A percentile compares a stretch with the other conserved stretches of the same genome.
phyloP scores from a whole-genome alignment of 306 rosid genomes.

The Nissolia schottii region DNA sequence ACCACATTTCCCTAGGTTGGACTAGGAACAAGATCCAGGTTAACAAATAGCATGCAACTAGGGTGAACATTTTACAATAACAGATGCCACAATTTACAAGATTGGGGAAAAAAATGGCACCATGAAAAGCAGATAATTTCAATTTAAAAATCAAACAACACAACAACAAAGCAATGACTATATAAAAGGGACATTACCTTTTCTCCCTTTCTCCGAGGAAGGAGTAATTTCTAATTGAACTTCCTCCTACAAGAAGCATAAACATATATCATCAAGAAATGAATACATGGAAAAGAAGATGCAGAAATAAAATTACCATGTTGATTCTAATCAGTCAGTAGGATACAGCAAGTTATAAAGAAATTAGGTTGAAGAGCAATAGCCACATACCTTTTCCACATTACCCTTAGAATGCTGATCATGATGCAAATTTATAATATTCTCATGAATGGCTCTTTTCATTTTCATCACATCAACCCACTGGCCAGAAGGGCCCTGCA shows the following conservation, averaged over 20 bases:
- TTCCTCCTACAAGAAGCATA: constrained; percentile 53
- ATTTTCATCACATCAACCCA: constrained; percentile 95
- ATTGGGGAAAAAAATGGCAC: background rate
- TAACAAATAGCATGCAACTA: background rate
- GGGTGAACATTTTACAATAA: background rate
- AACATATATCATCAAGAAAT: constrained; percentile 1
- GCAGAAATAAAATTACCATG: background rate
- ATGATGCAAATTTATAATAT: constrained; percentile 59
- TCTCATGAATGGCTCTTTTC: constrained; percentile 87
- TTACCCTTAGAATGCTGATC: constrained; percentile 50
- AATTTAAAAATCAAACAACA: background rate
- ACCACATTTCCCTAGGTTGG: constrained; percentile 13
- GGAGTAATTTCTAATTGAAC: constrained; percentile 34
- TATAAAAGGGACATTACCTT: constrained; percentile 43
- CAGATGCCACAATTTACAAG: background rate
- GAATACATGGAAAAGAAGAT: constrained; percentile 9
- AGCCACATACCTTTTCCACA: constrained; percentile 44
- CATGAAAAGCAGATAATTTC: background rate
- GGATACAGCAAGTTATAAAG: background rate
- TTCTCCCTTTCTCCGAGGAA: constrained; percentile 42
- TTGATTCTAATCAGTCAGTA: background rate
- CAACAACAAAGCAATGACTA: background rate
- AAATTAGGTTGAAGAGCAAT: background rate
- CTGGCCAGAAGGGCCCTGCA: constrained; percentile 69
- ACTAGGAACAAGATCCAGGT: background rate